Evolutionary conservation across 352 stramenopile genomes (phyloP), one percentile per base, ranked within the genome.

Genomic region (Phytophthora nicotianae): DNA sequence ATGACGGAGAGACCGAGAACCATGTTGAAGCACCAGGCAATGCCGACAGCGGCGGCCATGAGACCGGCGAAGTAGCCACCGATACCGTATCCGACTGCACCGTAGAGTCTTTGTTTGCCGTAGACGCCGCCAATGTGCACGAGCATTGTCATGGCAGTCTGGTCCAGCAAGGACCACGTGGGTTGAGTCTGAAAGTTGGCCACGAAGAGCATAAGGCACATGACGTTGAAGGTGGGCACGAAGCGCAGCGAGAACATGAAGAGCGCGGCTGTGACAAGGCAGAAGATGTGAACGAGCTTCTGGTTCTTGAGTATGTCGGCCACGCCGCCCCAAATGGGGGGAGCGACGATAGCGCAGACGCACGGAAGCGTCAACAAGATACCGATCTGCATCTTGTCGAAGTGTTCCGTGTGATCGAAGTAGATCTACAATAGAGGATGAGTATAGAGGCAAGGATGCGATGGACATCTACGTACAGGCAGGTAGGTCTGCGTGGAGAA

Each of bases 1-100:
- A 88, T 66, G 51, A 68, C 59, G 4, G 75, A 82, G 16, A 90
- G 61, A 2, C 75, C 75, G 17, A 90, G 66, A 50, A 88, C 75
- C 81, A 90, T 83, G 70, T 90, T 84, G 64, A 92, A 92, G 52
- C 77, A 86, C 81, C 81, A 90, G n/a, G 75, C 74, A 51, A 92
- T 90, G 47, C 83, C 83, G 20, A 81, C 80, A 17, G 72, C 71
- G 0, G 72, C 76, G 7, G 81, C 75, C 59, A 90, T 74, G 26
- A 92, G 55, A 38, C 83, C 83, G 5, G 83, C 70, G 35, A 86
- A 62, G 72, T 89, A 90, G 35, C 78, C 83, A 19, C 81, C 81
- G 17, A 81, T 74, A 23, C 83, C 83, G 57, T 84, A 92, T 21
- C 83, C 83, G 21, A 90, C 65, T 1, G 83, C 83, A 16, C 83